phyloP scores from a whole-genome alignment of 2,329 filamentous ascomycete species.

The Ceratocystis huliohia region DNA sequence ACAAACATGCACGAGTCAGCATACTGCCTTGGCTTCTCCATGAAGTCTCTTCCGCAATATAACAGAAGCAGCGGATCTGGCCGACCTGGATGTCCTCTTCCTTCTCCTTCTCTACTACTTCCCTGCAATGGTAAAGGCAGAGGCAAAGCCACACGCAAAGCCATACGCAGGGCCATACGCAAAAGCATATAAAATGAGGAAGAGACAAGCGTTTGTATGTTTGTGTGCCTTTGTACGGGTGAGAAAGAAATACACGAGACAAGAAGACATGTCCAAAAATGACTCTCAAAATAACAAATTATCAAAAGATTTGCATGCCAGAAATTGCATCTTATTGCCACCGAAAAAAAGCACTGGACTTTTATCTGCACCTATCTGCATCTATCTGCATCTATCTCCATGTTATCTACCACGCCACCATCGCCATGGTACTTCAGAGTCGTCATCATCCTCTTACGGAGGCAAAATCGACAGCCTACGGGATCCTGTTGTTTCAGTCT shows the following conservation, averaged over 20 bases:
- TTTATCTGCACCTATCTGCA: not conserved
- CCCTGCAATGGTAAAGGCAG: too few species aligned
- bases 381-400: not conserved
- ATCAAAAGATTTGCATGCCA: not conserved
- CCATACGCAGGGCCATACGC: too few species aligned
- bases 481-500: not conserved
- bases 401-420: not conserved
- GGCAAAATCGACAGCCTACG: not conserved
- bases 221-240: not conserved
- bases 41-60: not conserved
- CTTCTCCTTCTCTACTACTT: too few species aligned
- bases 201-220: not conserved
- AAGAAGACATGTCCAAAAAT: not conserved
- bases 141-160: too few species aligned
- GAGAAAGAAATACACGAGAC: not conserved
- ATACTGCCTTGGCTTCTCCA: conserved; percentile 1
- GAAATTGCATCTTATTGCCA: not conserved
- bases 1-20: conserved; percentile 9
- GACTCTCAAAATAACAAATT: not conserved
- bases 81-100: not conserved
- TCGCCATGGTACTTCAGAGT: not conserved
- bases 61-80: not conserved
- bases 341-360: not conserved
- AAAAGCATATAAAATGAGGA: too few species aligned
- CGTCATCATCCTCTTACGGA: not conserved